Conservation (phyloP, 768 basidiomycete species). For the Fistulinella prunicolor region DNA sequence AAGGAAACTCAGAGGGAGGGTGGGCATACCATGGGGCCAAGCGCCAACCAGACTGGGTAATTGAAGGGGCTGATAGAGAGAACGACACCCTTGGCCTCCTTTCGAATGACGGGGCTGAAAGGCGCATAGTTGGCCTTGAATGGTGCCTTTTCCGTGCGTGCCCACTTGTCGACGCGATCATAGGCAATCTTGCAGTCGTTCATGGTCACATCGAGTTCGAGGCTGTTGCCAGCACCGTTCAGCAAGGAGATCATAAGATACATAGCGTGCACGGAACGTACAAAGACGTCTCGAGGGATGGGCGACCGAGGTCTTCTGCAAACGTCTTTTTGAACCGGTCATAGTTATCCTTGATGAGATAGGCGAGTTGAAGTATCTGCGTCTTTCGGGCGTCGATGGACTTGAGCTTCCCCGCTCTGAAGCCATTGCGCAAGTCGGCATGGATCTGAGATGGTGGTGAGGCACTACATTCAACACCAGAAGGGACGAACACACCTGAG, state of each 20-base stretch:
- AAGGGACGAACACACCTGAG: conserved; percentile 35
- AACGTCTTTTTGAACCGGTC: conserved; percentile 59
- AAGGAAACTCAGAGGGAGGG: not conserved
- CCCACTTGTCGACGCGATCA: conserved; percentile 70
- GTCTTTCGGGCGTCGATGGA: conserved; percentile 66
- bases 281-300: conserved; percentile 55
- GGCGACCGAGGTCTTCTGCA: conserved; percentile 60
- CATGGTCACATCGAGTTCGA: conserved; percentile 58
- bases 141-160: conserved; percentile 55
- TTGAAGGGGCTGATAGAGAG: conserved; percentile 75
- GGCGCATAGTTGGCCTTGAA: conserved; percentile 56
- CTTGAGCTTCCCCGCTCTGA: conserved; percentile 62
- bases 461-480: not conserved
- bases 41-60: conserved; percentile 60
- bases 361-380: conserved; percentile 72
- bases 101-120: conserved; percentile 62
- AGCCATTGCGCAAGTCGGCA: conserved; percentile 50
- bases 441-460: conserved; percentile 47
- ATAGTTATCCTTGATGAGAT: conserved; percentile 71
- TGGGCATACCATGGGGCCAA: conserved; percentile 54
- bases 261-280: conserved; percentile 28
- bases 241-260: not conserved
- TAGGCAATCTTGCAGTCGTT: conserved; percentile 54
- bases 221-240: conserved; percentile 35
- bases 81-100: conserved; percentile 75